Evolutionary conservation across 176 grass and related monocot species (phyloP), one percentile per base, ranked within the genome.

Genomic region (Aegilops tauschii): DNA sequence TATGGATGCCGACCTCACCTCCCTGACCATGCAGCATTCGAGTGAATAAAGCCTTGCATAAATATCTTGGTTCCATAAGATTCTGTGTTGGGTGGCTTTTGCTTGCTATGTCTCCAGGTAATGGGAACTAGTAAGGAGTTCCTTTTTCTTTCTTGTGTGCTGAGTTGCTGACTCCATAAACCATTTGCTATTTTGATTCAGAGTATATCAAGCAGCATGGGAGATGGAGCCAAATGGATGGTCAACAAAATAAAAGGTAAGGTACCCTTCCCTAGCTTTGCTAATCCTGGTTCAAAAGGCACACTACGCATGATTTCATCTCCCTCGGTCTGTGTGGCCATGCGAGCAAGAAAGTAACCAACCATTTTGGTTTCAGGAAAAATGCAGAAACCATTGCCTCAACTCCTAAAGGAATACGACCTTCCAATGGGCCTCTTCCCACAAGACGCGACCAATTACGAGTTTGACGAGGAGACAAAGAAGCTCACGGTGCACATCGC

Each of bases 181-280:
- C 28, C 10, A 74, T 25, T 74, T 76, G 39, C 27, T 28, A 68
- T 54, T 78, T 52, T 58, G 25, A 63, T 90, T 63, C 91, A 95
- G 95, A 88, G 91, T 39, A 77, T 97, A 83, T 93, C 95, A 62
- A 97, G 76, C 87, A 97, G 89, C 91, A 92, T 98, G 73, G 96
- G 92, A 76, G 96, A 92, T 79, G 93, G 96, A 79, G 90, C 96
- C 61, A 98, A 98, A 94, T 98, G 96, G 96, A 82, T 98, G 83
- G 96, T 95, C 34, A 98, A 98, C 84, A 98, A 98, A 86, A 90
- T 98, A 64, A 94, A 98, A 98, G 92, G 96, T 95, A 73, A 8
- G 28, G 9, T 56, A 30, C 5, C 35, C 0, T 12, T 36, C 12
- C 6, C 63, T 73, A 44, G 52, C 35, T 62, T 74, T 75, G 14